These are phyloP conservation scores for Phallus indusiatus DNA, from an alignment of 768 basidiomycete species.

Conservation along the genomic window DNA sequence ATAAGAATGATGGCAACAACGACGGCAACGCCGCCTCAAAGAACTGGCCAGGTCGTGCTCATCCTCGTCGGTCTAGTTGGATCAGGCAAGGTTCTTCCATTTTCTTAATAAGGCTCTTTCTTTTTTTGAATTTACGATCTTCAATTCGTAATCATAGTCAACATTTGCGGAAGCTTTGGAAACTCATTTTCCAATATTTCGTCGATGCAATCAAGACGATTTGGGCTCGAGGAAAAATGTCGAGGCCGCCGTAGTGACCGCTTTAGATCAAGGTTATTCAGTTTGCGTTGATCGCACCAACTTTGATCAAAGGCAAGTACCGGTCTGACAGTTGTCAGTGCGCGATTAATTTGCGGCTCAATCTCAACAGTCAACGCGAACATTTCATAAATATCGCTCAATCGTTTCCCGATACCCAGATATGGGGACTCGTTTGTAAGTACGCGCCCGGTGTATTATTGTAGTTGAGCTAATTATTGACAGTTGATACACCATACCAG, in stretches of 20 bases:
- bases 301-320: slow-evolving; percentile 46
- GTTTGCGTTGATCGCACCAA: slow-evolving; percentile 76
- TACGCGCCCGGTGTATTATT: neutral
- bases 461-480: neutral
- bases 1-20: too few relatives aligned
- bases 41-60: slow-evolving; percentile 36
- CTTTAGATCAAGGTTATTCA: slow-evolving; percentile 50
- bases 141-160: too few relatives aligned
- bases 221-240: slow-evolving; percentile 60
- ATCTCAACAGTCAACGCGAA: slow-evolving; percentile 46
- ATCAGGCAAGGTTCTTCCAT: slow-evolving; percentile 51
- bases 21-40: neutral
- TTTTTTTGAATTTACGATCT: too few relatives aligned
- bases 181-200: slow-evolving; percentile 47
- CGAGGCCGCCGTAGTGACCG: slow-evolving; percentile 44
- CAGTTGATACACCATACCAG: slow-evolving; percentile 61
- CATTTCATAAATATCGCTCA: slow-evolving; percentile 69
- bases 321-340: too few relatives aligned
- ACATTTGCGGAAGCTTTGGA: slow-evolving; percentile 72
- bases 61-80: slow-evolving; percentile 69
- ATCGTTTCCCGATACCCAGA: slow-evolving; percentile 49
- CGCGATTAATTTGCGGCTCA: too few relatives aligned
- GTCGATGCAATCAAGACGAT: slow-evolving; percentile 74
- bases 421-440: slow-evolving; percentile 63
- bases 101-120: too few relatives aligned